A percentile compares a stretch with the other conserved stretches of the same genome.
These are phyloP conservation scores for Castanopsis chinensis DNA, from an alignment of 306 rosid genomes.

Conservation along the genomic window DNA sequence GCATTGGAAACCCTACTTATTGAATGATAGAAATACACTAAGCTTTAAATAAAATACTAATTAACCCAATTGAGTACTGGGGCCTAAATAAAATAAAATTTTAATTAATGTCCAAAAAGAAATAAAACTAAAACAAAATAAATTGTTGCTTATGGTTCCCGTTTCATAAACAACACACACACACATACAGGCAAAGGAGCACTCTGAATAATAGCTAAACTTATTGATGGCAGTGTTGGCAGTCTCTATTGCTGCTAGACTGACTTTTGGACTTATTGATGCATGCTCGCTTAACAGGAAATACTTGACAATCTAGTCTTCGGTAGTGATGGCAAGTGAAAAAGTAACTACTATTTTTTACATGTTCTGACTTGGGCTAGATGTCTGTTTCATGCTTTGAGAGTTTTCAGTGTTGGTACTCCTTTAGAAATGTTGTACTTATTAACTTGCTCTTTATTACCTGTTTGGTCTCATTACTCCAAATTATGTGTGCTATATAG, in stretches of 20 bases:
- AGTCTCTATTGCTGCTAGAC: neutral
- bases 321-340: neutral
- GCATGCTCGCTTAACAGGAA: neutral
- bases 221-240: neutral
- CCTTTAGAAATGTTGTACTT: neutral
- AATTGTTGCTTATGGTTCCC: too few species aligned
- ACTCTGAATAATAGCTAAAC: neutral
- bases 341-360: neutral
- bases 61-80: too few species aligned
- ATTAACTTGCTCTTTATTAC: slow-evolving; percentile 1
- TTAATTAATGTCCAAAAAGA: too few species aligned
- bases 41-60: too few species aligned
- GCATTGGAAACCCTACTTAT: too few species aligned
- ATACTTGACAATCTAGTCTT: neutral
- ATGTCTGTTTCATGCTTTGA: neutral
- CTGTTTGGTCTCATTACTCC: slow-evolving; percentile 9
- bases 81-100: too few species aligned
- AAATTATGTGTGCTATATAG: neutral
- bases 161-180: neutral
- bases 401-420: neutral
- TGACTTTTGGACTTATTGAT: neutral
- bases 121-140: too few species aligned
- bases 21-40: too few species aligned
- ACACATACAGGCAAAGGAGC: neutral
- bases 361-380: neutral